Conservation (phyloP, 2,329 filamentous ascomycete genomes). For the Claviceps maximensis region DNA sequence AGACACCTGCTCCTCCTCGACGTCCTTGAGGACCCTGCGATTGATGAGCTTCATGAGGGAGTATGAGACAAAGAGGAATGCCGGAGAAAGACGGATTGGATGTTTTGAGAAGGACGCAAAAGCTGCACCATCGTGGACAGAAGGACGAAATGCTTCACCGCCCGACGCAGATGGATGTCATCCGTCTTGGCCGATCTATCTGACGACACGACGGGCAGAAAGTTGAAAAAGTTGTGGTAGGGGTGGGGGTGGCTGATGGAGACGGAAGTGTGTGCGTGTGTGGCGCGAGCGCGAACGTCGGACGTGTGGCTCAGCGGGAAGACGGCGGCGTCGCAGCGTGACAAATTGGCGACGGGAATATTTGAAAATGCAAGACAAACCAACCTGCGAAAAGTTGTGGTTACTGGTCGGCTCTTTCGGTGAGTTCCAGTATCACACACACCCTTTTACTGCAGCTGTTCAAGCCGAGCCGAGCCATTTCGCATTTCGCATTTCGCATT, state of each 20-base stretch:
- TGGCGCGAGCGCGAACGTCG: neutral
- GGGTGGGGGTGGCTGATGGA: conserved; percentile 8
- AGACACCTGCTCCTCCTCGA: conserved; percentile 28
- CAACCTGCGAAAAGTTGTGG: too few relatives aligned
- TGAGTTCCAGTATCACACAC: neutral
- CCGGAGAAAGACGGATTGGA: neutral
- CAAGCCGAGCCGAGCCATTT: too few relatives aligned
- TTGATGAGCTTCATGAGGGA: conserved; percentile 27
- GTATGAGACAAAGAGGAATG: neutral
- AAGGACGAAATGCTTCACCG: neutral
- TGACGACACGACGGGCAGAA: neutral
- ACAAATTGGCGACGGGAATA: too few relatives aligned
- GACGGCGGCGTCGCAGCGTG: neutral
- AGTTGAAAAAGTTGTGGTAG: conserved; percentile 1
- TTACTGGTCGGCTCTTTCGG: too few relatives aligned
- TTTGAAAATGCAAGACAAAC: too few relatives aligned
- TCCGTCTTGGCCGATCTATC: neutral
- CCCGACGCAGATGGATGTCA: neutral
- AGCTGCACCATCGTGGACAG: neutral
- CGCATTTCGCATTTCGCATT: too few relatives aligned
- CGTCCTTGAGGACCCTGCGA: conserved; percentile 23
- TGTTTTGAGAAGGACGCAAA: neutral
- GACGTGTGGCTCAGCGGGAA: neutral
- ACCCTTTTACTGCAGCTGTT: neutral
- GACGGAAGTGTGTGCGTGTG: neutral